Conservation (phyloP, 305 asterid species). For the Striga hermonthica region DNA sequence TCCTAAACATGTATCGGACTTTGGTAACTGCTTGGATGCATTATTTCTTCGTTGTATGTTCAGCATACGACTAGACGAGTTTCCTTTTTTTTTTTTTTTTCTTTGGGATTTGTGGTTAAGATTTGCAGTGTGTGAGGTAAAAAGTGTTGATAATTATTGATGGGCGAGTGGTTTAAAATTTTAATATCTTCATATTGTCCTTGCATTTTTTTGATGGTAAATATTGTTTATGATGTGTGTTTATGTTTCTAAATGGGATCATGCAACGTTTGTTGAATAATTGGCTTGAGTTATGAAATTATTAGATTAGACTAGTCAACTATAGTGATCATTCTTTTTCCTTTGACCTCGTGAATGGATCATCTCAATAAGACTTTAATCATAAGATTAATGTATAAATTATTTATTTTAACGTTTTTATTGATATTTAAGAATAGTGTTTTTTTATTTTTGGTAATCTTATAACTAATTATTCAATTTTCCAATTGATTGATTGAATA, state of each 20-base stretch:
- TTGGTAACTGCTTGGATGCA: constrained; percentile 12
- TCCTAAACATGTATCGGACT: no score
- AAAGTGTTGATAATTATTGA: neutral
- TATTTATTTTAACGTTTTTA: no score
- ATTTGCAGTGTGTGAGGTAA: neutral
- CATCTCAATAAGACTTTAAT: neutral
- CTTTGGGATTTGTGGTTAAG: neutral
- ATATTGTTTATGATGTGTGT: neutral
- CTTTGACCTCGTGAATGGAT: neutral
- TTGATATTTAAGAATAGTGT: no score
- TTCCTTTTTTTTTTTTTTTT: no score
- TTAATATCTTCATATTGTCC: constrained; percentile 1
- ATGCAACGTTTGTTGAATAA: neutral
- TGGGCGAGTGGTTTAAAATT: neutral
- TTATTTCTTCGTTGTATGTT: neutral
- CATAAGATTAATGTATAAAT: no score
- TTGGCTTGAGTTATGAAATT: neutral
- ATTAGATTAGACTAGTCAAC: neutral
- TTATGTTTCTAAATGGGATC: neutral
- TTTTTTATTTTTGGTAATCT: no score
- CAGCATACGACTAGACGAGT: neutral
- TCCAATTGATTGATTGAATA: no score
- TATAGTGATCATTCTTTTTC: neutral
- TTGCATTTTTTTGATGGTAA: constrained; percentile 7
- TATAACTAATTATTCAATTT: no score